Base-by-base conservation (phyloP, 2,329 filamentous ascomycete species). In the Fusarium secorum region DNA sequence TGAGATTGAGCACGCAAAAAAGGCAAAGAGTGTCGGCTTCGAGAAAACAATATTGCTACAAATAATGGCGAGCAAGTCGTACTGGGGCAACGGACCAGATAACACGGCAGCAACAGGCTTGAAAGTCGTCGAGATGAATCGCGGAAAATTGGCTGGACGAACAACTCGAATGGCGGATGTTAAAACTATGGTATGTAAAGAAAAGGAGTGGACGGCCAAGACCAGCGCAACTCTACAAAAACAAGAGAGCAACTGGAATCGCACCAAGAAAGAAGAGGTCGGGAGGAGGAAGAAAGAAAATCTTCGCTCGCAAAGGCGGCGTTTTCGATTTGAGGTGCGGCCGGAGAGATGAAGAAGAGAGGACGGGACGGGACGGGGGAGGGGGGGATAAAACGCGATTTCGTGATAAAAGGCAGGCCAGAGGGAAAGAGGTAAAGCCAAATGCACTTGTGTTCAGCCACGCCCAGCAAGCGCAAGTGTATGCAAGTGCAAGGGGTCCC, bases 131-230 rank as follows among this genome's bases (percentile, higher is more conserved):
- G 68, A 64, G 71, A 65, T 68, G 58, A 70, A 74, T 71, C 58
- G 67, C 61, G 46, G 49, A 49, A 70, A 70, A 74, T 67, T 75
- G 68, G 74, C 61, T 73, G 72, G 64, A 66, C 73, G 73, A 75
- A 75, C 46, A 76, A 64, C 60, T 67, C 56, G 64, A 61, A 61
- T 62, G 60, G 42, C 56, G 64, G 52, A 52, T 55, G 65, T 67
- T 36, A 62, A 45, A 67, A 62, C 64, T 76, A 79, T 78, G 51
- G 38, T 65, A 59, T 74, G 60, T 75, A 73, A 77, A 74, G 71
- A 71, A 81, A 82, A 86, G 84, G 86, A 88, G 85, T 83, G 86
- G 86, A 88, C 86, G 86, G 86, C 78, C 85, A 81, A 87, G 81
- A 86, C 86, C 87, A 89, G 86, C 80, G 80, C 83, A 86, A 84